phyloP scores from a whole-genome alignment of 768 basidiomycete genomes.

The Trametes elegans region DNA sequence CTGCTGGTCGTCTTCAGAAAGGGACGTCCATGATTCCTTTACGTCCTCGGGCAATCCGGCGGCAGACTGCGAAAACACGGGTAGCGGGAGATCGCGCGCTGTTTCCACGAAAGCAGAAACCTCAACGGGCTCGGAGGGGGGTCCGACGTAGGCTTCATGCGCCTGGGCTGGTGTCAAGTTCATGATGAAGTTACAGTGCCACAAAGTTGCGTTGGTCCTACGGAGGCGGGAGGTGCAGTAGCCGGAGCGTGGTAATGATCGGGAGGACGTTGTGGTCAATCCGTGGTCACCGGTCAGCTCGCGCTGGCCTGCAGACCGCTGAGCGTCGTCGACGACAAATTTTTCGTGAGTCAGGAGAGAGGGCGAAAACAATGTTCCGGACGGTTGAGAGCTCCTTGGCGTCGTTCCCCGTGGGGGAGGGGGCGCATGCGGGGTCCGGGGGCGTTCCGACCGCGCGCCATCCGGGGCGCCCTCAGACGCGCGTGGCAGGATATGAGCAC shows the following conservation, averaged over 20 bases:
- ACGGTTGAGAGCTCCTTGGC: background rate
- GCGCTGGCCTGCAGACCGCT: slow-evolving; percentile 8
- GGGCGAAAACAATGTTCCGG: background rate
- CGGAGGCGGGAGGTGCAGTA: background rate
- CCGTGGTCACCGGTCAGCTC: no score
- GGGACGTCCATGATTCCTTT: slow-evolving; percentile 5
- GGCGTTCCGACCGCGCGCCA: slow-evolving; percentile 8
- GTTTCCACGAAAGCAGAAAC: slow-evolving; percentile 29
- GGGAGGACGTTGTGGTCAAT: background rate
- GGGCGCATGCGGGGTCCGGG: slow-evolving; percentile 8
- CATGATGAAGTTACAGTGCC: slow-evolving; percentile 10
- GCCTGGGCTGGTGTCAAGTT: slow-evolving; percentile 23
- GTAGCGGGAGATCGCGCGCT: slow-evolving; percentile 10
- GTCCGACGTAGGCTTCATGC: slow-evolving; percentile 28
- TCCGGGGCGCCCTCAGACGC: slow-evolving; percentile 3
- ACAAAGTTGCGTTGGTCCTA: no score
- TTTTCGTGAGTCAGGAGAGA: background rate
- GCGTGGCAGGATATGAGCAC: slow-evolving; percentile 1
- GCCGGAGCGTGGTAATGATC: background rate
- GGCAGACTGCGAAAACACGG: slow-evolving; percentile 4
- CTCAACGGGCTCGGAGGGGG: slow-evolving; percentile 30
- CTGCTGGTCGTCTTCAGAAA: slow-evolving; percentile 15
- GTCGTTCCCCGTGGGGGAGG: slow-evolving; percentile 17
- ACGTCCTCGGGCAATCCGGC: background rate
- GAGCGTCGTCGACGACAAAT: background rate